Base-by-base conservation (phyloP, 805 yeast genomes). In the Myxozyma geophila region DNA sequence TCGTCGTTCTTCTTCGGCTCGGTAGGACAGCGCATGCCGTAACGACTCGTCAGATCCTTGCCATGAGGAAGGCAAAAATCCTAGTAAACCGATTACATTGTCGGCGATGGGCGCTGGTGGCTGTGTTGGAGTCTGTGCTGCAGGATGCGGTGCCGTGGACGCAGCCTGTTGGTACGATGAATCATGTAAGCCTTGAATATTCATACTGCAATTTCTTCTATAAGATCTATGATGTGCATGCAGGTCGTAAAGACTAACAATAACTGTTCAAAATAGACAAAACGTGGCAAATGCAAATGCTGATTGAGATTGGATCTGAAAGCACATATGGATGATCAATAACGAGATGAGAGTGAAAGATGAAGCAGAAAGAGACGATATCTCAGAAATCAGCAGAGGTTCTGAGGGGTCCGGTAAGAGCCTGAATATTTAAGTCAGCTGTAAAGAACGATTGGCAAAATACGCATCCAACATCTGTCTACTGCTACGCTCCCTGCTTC, bases 1-100 rank as follows among this genome's bases (percentile, higher is more conserved):
- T n/a, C 70, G 62, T 19, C 67, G 67, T 43, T 67, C 69, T 46
- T 67, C 70, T 48, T 66, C 70, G 4, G 69, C 64, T 7, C 70
- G 64, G 37, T 48, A 66, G n/a, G 67, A 39, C 43, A 67, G 58
- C 23, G 69, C 67, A 33, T 66, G 65, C n/a, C 66, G 58, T 12
- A 67, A 57, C 6, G 70, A 58, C 43, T 67, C 70, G 33, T 67
- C 67, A 12, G 70, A 63, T 39, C 68, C 68, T 19, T 52, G 63
- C 68, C 68, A 65, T 9, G 67, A 41, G 6, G 57, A 36, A 12
- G 67, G 67, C 37, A 52, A 44, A 37, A 63, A 59, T 10, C 68
- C 68, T 7, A 59, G 62, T 13, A 63, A 44, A 13, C 53, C 23
- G 41, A 44, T 21, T 17, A 56, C 37, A 44, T 56, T 60, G 9